Evolutionary conservation across 73 alveolate species (phyloP), one percentile per base, ranked within the genome.

Genomic region (Loxodes magnus): DNA sequence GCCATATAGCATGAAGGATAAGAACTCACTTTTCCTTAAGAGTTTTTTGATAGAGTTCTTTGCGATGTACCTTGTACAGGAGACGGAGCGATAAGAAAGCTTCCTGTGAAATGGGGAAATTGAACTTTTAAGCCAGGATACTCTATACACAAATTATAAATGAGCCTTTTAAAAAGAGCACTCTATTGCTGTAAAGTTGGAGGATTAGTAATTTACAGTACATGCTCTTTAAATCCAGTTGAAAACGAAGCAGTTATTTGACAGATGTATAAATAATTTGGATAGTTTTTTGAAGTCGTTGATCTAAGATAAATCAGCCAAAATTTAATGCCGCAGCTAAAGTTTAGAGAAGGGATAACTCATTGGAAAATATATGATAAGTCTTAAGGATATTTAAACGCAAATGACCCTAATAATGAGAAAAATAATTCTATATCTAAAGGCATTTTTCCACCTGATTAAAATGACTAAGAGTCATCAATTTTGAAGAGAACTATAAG

Each of bases 51-150:
- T 62, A 75, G 93, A 63, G 77, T 95, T 7, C 60, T 93, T 41
- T 87, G 97, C 54, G 99, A 95, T 71, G 99, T 95, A 10, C 99
- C 99, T 21, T 95, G 99, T 66, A 66, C 97, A 0, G 97, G 99
- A n/a, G 99, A 95, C 61, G 99, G 99, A 7, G 98, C 98, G 5
- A 79, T 95, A 66, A 78, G 99, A 22, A 94, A 94, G 35, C 56
- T 85, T 9, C 99, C 99, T 4, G 48, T 60, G 25, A 80, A 92
- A 68, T 95, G 99, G 99, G 87, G 80, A 41, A 70, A 75, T 37
- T 95, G 99, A 99, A 66, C 75, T 24, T 56, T 96, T 12, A 76
- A 84, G 50, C 96, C 88, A 53, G 90, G 97, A 5, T 64, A 51
- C 23, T 75, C 83, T 26, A 76, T 93, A 4, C 99, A 93, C 71